phyloP scores from a whole-genome alignment of 148 eudicot species.

The Persicaria tinctoria region DNA sequence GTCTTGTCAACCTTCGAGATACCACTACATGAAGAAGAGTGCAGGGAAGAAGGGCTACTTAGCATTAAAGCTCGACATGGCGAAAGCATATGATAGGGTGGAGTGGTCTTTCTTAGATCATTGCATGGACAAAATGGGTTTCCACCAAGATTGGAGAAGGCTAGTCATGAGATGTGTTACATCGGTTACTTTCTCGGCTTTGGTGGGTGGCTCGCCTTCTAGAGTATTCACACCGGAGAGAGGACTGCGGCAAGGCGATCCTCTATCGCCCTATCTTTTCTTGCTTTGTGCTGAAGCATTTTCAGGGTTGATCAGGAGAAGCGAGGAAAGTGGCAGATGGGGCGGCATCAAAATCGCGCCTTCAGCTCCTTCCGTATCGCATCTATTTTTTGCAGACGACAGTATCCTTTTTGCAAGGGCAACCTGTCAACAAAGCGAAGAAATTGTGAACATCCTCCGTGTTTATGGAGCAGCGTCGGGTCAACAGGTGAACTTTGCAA shows the following conservation, averaged over 20 bases:
- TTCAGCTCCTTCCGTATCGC: neutral
- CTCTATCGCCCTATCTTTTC: neutral
- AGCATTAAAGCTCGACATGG: neutral
- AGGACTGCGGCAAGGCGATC: neutral
- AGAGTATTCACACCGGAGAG: neutral
- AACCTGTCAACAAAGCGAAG: neutral
- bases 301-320: neutral
- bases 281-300: neutral
- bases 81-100: neutral
- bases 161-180: neutral
- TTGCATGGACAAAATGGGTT: neutral
- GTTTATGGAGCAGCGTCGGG: neutral
- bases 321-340: neutral
- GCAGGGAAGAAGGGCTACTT: neutral
- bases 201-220: neutral
- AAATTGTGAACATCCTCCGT: neutral
- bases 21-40: neutral
- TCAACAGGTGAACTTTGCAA: neutral
- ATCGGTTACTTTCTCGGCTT: neutral
- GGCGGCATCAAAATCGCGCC: neutral
- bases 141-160: neutral
- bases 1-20: neutral
- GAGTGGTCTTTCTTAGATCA: neutral
- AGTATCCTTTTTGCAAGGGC: slow-evolving; percentile 4
- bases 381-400: slow-evolving; percentile 15